Evolutionary conservation across 805 yeast genomes (phyloP), one percentile per base, ranked within the genome.

Genomic region (Yarrowia sp.): DNA sequence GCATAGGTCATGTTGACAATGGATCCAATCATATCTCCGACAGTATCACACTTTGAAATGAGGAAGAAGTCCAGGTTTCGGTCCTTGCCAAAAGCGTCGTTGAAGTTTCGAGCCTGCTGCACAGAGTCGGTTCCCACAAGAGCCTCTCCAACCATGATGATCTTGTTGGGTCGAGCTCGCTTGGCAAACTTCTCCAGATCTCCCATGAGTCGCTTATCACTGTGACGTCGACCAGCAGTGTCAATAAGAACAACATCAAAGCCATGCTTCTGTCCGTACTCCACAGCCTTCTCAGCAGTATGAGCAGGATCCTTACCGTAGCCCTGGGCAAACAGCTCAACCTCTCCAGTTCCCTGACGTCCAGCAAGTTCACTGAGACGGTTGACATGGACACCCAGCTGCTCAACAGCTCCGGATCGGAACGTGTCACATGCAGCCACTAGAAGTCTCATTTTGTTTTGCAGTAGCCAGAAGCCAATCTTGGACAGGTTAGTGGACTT

Each of bases 371-470:
- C 87, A 67, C 88, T 85, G 71, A 94, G 81, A 74, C 95, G 91
- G 71, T 88, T 88, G 2, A 94, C 98, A 79, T 94, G 99, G 1
- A 93, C 97, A 73, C 95, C 87, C 70, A 94, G 82, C 79, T 94
- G 99, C 77, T 94, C 98, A n/a, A 94, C 98, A 0, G 99, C 99
- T 66, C 99, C 99, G 0, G 97, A 91, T 79, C 99, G 85, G 80
- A 94, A 94, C 0, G 99, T 95, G 80, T 94, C 99, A 80, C 98
- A 94, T 0, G 99, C 99, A 26, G 97, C 96, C 74, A 94, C 90
- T 66, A 94, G 82, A 1, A 94, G 97, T 72, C 85, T 87, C 77
- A 91, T 83, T 75, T 94, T 87, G 78, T 95, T 94, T 75, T 95
- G 98, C 69, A 94, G 80, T 66, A 94, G 83, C 99, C 99, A 94